Conservation (phyloP, 345 rosid species). For the Pistacia integerrima region DNA sequence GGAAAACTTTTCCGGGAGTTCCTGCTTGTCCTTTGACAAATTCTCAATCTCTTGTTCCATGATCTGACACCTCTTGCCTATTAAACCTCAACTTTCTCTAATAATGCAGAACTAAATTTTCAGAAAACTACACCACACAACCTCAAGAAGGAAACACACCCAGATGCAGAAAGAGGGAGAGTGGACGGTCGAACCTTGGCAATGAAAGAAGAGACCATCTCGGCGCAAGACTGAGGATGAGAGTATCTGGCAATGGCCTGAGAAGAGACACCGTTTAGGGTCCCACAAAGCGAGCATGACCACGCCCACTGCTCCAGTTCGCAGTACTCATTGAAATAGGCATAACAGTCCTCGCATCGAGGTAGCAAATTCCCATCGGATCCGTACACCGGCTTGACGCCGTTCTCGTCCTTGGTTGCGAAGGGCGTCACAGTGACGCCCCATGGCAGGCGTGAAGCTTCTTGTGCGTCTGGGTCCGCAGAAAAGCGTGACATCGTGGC, state of each 20-base stretch:
- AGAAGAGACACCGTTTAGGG: slow-evolving; percentile 80
- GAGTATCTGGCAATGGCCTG: slow-evolving; percentile 82
- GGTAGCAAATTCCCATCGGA: slow-evolving; percentile 80
- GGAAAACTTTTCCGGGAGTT: slow-evolving; percentile 90
- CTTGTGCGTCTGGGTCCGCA: slow-evolving; percentile 72
- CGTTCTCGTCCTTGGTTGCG: slow-evolving; percentile 83
- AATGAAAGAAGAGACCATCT: slow-evolving; percentile 89
- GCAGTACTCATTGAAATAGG: slow-evolving; percentile 90
- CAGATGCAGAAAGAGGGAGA: slow-evolving; percentile 26
- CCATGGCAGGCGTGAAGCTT: slow-evolving; percentile 88
- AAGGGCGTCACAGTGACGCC: slow-evolving; percentile 93
- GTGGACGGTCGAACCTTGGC: slow-evolving; percentile 96
- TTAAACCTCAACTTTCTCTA: background rate
- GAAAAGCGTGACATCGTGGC: slow-evolving; percentile 86
- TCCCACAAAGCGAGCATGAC: slow-evolving; percentile 87
- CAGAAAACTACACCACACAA: no score
- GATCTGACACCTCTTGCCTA: slow-evolving; percentile 86
- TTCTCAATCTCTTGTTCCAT: slow-evolving; percentile 89
- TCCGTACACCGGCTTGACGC: slow-evolving; percentile 74
- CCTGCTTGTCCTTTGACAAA: slow-evolving; percentile 88
- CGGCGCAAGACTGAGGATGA: slow-evolving; percentile 70
- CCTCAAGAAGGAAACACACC: background rate
- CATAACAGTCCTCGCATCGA: slow-evolving; percentile 91
- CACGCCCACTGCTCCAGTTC: slow-evolving; percentile 99
- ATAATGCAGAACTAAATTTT: no score